Evolutionary conservation across 2,329 filamentous ascomycete genomes (phyloP).

Genomic region (Colletotrichum tanaceti): DNA sequence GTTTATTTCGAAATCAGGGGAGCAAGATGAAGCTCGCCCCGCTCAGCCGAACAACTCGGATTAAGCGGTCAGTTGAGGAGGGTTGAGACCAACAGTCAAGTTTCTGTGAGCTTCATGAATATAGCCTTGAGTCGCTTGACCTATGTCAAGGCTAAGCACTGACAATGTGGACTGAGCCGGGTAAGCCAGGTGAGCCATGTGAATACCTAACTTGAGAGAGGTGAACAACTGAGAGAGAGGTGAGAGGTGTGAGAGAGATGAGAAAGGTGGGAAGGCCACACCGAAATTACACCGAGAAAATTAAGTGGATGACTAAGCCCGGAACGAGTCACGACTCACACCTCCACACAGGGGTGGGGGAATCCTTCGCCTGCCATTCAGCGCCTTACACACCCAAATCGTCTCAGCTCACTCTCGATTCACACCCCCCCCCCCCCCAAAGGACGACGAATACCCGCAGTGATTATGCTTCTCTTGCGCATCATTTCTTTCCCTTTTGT

Average conservation of each 20-base stretch:
- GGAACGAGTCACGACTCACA: slow-evolving; percentile 37
- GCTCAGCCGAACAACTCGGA: no score
- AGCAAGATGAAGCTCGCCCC: background rate
- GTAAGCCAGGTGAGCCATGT: no score
- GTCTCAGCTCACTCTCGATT: background rate
- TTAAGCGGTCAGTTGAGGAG: no score
- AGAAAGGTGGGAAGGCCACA: background rate
- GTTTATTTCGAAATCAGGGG: background rate
- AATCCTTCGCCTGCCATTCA: background rate
- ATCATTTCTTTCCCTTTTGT: background rate
- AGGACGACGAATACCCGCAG: background rate
- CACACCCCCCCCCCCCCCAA: no score
- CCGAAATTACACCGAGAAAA: slow-evolving; percentile 31
- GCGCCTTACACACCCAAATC: slow-evolving; percentile 5
- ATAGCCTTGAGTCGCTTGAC: no score
- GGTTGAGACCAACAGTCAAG: background rate
- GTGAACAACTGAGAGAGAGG: no score
- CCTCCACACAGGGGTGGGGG: background rate
- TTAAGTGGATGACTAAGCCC: slow-evolving; percentile 22
- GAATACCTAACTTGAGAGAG: no score
- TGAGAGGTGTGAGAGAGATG: background rate
- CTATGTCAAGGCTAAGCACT: no score
- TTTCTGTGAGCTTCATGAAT: no score
- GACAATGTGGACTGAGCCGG: no score
- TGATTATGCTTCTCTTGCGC: slow-evolving; percentile 30